A percentile compares a stretch with the other conserved stretches of the same genome.
Evolutionary conservation across 2,329 filamentous ascomycete genomes (phyloP).

Genomic region (Colletotrichum sp.): DNA sequence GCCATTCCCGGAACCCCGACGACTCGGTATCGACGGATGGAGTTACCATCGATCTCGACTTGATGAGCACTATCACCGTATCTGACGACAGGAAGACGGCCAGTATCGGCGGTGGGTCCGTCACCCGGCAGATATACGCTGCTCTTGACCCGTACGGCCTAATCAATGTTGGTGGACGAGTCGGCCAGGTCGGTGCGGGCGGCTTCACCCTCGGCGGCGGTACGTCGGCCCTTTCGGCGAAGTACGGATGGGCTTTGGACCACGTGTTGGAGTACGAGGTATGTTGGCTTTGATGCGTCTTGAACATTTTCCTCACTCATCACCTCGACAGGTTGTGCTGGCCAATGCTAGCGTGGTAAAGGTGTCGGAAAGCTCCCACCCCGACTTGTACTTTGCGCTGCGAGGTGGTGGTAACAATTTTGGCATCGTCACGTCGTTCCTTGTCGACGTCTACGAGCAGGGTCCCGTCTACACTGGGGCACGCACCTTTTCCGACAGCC

Average conservation of each 20-base stretch:
- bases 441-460: background rate
- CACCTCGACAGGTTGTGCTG: background rate
- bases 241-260: slow-evolving; percentile 35
- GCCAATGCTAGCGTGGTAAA: background rate
- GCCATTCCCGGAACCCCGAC: slow-evolving; percentile 61
- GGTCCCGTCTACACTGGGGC: background rate
- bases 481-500: background rate
- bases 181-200: slow-evolving; percentile 49
- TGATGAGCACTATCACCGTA: background rate
- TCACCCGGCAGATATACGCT: background rate
- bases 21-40: slow-evolving; percentile 55
- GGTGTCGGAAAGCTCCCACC: background rate
- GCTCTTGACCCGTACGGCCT: slow-evolving; percentile 33
- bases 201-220: slow-evolving; percentile 59
- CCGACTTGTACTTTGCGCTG: background rate
- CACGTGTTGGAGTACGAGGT: slow-evolving; percentile 55
- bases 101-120: background rate
- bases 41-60: background rate
- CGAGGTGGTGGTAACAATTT: background rate
- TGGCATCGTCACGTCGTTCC: background rate
- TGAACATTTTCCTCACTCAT: background rate
- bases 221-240: slow-evolving; percentile 48
- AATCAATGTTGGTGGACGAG: slow-evolving; percentile 46
- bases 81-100: background rate
- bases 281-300: background rate